Conservation (phyloP, 345 rosid species). For the Eucalyptus sp. region DNA sequence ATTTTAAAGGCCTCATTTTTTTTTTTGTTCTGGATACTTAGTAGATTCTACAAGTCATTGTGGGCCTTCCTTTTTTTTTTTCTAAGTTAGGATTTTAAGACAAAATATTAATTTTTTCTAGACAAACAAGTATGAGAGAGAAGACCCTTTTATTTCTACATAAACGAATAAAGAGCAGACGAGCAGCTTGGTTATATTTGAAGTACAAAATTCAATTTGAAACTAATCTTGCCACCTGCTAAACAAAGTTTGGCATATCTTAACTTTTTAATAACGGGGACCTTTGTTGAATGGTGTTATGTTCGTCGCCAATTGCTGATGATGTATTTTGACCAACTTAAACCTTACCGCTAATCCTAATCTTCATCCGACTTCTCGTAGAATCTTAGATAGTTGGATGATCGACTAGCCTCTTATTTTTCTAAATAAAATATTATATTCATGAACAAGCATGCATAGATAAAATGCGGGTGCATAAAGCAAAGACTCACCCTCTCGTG, state of each 20-base stretch:
- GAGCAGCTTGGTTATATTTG: not conserved
- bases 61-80: not conserved
- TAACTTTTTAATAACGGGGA: not conserved
- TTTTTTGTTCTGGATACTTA: too few species aligned
- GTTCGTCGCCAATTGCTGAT: not conserved
- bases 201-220: not conserved
- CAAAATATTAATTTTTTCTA: fast-evolving
- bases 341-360: not conserved
- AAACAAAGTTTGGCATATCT: not conserved
- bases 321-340: not conserved
- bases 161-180: not conserved
- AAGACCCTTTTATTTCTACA: not conserved
- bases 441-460: not conserved
- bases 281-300: not conserved
- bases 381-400: not conserved
- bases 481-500: not conserved
- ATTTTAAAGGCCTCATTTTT: not conserved
- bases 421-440: too few species aligned
- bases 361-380: not conserved
- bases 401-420: not conserved
- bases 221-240: not conserved
- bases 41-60: too few species aligned
- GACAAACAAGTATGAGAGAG: not conserved
- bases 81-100: not conserved
- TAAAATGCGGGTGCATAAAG: not conserved